Percentiles rank a stretch among this genome's conserved stretches.
Conservation (phyloP, 108 stramenopile species). For the Cyclotella choctawhatcheeana region DNA sequence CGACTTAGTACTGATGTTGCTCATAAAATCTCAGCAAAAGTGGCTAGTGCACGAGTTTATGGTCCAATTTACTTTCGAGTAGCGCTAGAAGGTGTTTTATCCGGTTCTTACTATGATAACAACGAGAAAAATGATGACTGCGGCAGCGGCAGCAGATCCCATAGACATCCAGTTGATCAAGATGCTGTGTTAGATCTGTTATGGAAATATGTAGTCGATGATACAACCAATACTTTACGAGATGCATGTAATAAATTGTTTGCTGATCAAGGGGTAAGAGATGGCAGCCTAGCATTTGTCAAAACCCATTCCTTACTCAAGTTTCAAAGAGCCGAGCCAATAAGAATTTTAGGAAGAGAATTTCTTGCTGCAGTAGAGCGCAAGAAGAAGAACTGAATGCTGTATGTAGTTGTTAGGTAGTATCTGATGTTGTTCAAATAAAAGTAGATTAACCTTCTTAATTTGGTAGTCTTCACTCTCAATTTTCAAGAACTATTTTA, state of each 20-base stretch:
- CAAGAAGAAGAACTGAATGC: background rate
- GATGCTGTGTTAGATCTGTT: conserved; percentile 28
- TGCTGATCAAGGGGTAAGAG: conserved; percentile 26
- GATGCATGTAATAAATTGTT: conserved; percentile 31
- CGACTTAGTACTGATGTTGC: conserved; percentile 10
- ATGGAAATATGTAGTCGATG: conserved; percentile 25
- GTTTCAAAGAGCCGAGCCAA: conserved; percentile 15
- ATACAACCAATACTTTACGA: conserved; percentile 10
- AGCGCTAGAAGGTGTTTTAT: conserved; percentile 19
- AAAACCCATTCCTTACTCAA: conserved; percentile 19
- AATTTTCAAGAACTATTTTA: too few relatives aligned
- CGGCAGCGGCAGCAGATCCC: background rate
- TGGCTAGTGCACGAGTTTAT: conserved; percentile 33
- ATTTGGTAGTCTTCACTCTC: too few relatives aligned
- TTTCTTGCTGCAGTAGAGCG: conserved; percentile 18
- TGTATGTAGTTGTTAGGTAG: background rate
- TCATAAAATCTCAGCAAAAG: conserved; percentile 3
- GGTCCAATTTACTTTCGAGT: conserved; percentile 29
- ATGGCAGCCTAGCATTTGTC: conserved; percentile 23
- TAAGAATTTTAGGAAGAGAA: conserved; percentile 16
- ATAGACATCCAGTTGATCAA: conserved; percentile 28
- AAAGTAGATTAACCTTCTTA: too few relatives aligned
- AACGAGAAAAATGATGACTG: conserved; percentile 10
- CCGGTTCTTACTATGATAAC: conserved; percentile 7
- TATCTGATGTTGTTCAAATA: too few relatives aligned